These are phyloP conservation scores for Tulasnella sp. DNA, from an alignment of 768 basidiomycete species.

Conservation along the genomic window DNA sequence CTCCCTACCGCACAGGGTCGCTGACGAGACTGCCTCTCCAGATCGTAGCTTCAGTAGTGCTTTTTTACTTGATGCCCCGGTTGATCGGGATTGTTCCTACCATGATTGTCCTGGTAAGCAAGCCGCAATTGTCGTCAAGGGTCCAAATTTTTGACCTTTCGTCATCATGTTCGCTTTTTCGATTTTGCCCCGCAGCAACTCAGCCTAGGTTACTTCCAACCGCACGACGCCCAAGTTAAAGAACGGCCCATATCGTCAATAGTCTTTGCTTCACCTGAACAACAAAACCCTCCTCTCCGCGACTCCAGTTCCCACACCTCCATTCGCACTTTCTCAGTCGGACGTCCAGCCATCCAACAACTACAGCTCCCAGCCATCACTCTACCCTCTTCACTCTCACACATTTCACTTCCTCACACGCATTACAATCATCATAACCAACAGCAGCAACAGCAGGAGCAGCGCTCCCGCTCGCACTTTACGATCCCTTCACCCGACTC, in stretches of 20 bases:
- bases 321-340: not conserved
- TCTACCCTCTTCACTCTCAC: not conserved
- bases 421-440: not conserved
- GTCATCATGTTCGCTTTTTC: not conserved
- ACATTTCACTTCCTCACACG: not conserved
- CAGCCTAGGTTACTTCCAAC: not conserved
- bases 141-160: not conserved
- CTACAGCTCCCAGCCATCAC: not conserved
- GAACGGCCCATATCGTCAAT: not conserved
- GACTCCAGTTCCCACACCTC: not conserved
- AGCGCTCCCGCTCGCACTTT: not conserved
- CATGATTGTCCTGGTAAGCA: not conserved
- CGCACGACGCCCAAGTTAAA: not conserved
- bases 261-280: not conserved
- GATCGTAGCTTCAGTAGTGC: not conserved
- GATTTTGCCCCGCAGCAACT: not conserved
- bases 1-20: too few relatives aligned
- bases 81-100: not conserved
- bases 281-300: not conserved
- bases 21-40: not conserved
- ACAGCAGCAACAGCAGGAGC: not conserved
- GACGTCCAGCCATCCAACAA: not conserved
- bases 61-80: not conserved
- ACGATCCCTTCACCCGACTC: not conserved
- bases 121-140: not conserved